Evolutionary conservation across 768 basidiomycete species (phyloP).

Genomic region (Phylloporus sp.): DNA sequence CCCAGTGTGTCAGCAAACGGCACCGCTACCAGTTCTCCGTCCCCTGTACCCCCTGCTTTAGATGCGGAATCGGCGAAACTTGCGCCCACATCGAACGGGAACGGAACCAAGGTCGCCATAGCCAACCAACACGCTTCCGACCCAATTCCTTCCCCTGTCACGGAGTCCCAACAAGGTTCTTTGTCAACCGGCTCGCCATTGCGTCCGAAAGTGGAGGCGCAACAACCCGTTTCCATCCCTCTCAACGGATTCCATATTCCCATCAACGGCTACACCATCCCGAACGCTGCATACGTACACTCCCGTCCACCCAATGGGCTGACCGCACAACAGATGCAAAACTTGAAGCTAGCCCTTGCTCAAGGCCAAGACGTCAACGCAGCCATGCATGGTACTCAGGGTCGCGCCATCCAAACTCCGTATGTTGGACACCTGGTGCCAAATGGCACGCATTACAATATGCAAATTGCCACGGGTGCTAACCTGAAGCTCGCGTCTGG

Average conservation of each 20-base stretch:
- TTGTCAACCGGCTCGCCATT: constrained; percentile 33
- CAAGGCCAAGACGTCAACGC: constrained; percentile 36
- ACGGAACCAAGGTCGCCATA: constrained; percentile 25
- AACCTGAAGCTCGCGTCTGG: constrained; percentile 34
- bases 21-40: constrained; percentile 25
- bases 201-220: constrained; percentile 47
- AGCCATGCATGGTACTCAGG: constrained; percentile 31
- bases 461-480: constrained; percentile 21
- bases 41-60: constrained; percentile 37
- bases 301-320: constrained; percentile 38
- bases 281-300: constrained; percentile 33
- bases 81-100: constrained; percentile 16
- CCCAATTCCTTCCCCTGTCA: constrained; percentile 1
- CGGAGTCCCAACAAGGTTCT: constrained; percentile 22
- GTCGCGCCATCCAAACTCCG: constrained; percentile 34
- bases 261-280: constrained; percentile 36
- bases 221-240: constrained; percentile 37
- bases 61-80: constrained; percentile 37
- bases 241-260: constrained; percentile 47
- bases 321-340: constrained; percentile 56
- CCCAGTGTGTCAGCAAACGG: constrained; percentile 31
- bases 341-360: constrained; percentile 52
- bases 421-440: constrained; percentile 29
- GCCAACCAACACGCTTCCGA: constrained; percentile 28
- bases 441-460: constrained; percentile 27